Base-by-base conservation (phyloP, 2,329 filamentous ascomycete species). In the Trichothecium sympodiale region DNA sequence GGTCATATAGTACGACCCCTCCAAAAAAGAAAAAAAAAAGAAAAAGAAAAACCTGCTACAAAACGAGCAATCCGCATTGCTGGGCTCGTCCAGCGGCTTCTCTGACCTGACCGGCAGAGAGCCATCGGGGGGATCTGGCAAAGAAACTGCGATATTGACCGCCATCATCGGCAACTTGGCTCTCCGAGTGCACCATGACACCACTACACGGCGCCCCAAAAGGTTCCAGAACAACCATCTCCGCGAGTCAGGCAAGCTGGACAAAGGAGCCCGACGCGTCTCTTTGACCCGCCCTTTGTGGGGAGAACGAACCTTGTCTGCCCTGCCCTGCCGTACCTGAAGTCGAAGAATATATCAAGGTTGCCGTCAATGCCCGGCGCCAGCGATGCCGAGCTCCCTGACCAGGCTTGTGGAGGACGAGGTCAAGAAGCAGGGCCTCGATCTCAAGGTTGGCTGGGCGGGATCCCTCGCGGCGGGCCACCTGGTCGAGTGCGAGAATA, bases 391-490 rank as follows among this genome's bases (percentile, higher is more conserved):
- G 42, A 48, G 27, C 43, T 44, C n/a, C 28, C 44, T 56, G 6
- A 41, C 52, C 13, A 40, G 49, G 12, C 31, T 50, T 14, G 46
- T 51, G 5, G 41, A 45, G 15, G 42, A 51, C 17, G 48, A 46
- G 30, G 48, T 62, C 15, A 47, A 40, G 25, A 41, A 46, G 10
- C 43, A 47, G 18, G 50, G 49, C 0, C 40, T 54, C 1, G 44
- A 50, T 15, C 40, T 60, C 17, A 56, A 54, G 29, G 54, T 60
- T 16, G 57, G 50, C 2, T 60, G 56, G 53, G 44, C 68, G 0
- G 61, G 61, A 0, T 53, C 64, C 1, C 47, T 72, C 1, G 53
- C 72, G 29, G 62, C 65, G 2, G 67, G 66, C 0, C 65, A 72
- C 48, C 46, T 71, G 13, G 69, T 71, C 37, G 68, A 73, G 44